phyloP scores from a whole-genome alignment of 768 basidiomycete species.

The Amanita jacksonii region DNA sequence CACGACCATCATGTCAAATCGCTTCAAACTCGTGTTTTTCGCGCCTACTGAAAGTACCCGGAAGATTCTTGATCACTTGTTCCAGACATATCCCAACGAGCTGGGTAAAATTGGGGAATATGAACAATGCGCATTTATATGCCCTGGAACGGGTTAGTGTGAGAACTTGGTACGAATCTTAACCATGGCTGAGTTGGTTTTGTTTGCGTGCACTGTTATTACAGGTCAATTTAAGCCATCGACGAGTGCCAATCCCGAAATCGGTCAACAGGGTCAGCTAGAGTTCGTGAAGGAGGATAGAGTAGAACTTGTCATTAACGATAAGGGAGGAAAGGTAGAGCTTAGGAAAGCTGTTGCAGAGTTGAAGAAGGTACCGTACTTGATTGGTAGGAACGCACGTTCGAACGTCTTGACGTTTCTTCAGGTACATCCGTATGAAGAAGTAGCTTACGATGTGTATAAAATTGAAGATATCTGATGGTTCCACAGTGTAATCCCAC shows the following conservation, averaged over 20 bases:
- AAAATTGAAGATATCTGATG: slow-evolving; percentile 23
- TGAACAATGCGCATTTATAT: slow-evolving; percentile 44
- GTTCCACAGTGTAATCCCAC: too few relatives aligned
- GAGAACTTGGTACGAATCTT: too few relatives aligned
- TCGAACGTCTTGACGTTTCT: not conserved
- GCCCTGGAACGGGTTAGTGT: slow-evolving; percentile 40
- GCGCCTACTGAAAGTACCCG: slow-evolving; percentile 32
- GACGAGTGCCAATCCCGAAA: slow-evolving; percentile 31
- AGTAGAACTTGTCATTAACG: slow-evolving; percentile 42
- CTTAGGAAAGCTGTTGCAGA: slow-evolving; percentile 31
- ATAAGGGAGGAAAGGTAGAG: slow-evolving; percentile 24
- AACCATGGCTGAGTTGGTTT: too few relatives aligned
- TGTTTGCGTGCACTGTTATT: too few relatives aligned
- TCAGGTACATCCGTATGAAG: slow-evolving; percentile 48
- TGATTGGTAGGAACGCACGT: slow-evolving; percentile 8
- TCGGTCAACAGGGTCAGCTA: slow-evolving; percentile 32
- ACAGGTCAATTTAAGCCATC: slow-evolving; percentile 41
- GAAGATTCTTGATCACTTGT: slow-evolving; percentile 33
- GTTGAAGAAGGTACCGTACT: slow-evolving; percentile 30
- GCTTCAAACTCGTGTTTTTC: slow-evolving; percentile 49
- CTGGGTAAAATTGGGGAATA: slow-evolving; percentile 46
- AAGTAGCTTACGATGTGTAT: slow-evolving; percentile 50
- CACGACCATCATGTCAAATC: slow-evolving; percentile 15
- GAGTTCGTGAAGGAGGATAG: slow-evolving; percentile 44
- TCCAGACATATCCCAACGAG: slow-evolving; percentile 31